Evolutionary conservation across 2,329 filamentous ascomycete genomes (phyloP).

Genomic region (Fusarium incarnatum): DNA sequence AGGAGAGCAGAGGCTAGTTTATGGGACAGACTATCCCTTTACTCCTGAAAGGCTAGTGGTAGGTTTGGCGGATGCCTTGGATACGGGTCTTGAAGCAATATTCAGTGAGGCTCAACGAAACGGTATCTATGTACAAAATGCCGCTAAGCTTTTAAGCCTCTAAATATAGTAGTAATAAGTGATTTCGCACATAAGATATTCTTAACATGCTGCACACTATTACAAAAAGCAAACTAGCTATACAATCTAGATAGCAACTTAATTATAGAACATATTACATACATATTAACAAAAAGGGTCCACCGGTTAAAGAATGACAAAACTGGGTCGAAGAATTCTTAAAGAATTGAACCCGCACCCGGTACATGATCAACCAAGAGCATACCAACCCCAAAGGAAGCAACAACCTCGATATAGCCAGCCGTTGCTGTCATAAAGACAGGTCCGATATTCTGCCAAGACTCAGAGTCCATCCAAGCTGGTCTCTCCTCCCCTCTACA

Average conservation of each 20-base stretch:
- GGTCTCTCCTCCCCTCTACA: constrained; percentile 1
- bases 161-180: too few species aligned
- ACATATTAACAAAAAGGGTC: too few species aligned
- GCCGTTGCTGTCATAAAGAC: background rate
- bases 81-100: background rate
- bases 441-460: constrained; percentile 9
- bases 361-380: constrained; percentile 3
- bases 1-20: constrained; percentile 3
- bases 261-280: too few species aligned
- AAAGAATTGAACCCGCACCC: background rate
- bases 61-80: background rate
- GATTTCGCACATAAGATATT: too few species aligned
- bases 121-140: too few species aligned
- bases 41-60: background rate
- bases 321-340: background rate
- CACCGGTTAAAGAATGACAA: too few species aligned
- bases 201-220: too few species aligned
- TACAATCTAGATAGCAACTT: too few species aligned
- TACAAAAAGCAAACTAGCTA: too few species aligned
- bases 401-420: constrained; percentile 1
- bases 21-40: constrained; percentile 9
- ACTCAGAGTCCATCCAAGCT: constrained; percentile 8
- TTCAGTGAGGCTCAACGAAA: background rate
- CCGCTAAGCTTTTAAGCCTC: too few species aligned
- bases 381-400: background rate